phyloP scores from a whole-genome alignment of 768 basidiomycete species.

The Leccinum fibrillosum region DNA sequence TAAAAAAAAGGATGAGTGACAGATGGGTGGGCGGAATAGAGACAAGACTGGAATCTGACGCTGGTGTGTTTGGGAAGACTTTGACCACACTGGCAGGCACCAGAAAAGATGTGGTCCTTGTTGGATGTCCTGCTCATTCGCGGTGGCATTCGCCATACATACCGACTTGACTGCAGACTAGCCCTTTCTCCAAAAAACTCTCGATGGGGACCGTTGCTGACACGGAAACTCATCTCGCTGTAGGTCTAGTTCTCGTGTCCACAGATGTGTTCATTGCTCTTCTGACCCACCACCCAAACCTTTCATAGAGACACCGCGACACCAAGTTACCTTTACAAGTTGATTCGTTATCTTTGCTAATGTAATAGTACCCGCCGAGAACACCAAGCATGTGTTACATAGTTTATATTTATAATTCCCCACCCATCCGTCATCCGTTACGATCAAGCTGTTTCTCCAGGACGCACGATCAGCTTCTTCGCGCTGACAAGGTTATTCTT shows the following conservation, averaged over 20 bases:
- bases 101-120: no score
- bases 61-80: no score
- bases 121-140: constrained; percentile 37
- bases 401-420: not conserved
- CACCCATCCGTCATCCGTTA: not conserved
- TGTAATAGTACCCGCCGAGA: not conserved
- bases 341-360: no score
- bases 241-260: no score
- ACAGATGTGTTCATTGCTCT: constrained; percentile 1
- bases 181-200: no score
- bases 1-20: no score
- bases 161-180: constrained; percentile 36
- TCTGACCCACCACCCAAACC: constrained; percentile 23
- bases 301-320: constrained; percentile 33
- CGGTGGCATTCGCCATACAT: constrained; percentile 58
- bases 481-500: constrained; percentile 38
- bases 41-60: no score
- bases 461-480: constrained; percentile 24
- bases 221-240: no score
- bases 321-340: no score
- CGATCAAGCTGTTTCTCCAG: constrained; percentile 28
- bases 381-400: not conserved
- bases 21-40: no score
- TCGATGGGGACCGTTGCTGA: no score
- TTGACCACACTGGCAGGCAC: no score